Conservation (phyloP, 306 rosid species). For the Ochetophila trinervis region DNA sequence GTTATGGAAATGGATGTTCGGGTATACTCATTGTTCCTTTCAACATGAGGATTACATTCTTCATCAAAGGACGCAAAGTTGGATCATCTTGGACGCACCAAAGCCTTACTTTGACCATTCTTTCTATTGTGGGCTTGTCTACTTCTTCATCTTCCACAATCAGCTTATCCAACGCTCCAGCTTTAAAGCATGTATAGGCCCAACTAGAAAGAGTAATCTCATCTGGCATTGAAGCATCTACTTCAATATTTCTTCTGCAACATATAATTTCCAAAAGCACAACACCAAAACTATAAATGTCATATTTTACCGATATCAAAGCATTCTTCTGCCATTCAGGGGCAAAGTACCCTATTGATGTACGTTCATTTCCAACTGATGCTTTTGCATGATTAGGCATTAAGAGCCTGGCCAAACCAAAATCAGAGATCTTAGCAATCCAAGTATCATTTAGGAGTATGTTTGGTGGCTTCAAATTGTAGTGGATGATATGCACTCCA, state of each 20-base stretch:
- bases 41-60: slow-evolving; percentile 6
- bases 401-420: slow-evolving; percentile 41
- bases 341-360: slow-evolving; percentile 54
- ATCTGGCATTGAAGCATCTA: not conserved
- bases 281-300: slow-evolving; percentile 56
- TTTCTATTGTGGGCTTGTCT: not conserved
- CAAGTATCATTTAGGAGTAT: slow-evolving; percentile 36
- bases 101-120: slow-evolving; percentile 9
- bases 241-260: slow-evolving; percentile 6
- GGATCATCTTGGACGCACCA: slow-evolving; percentile 8
- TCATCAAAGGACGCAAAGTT: slow-evolving; percentile 7
- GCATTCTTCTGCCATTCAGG: slow-evolving; percentile 51
- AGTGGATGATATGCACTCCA: too few species aligned
- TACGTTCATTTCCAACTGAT: slow-evolving; percentile 33
- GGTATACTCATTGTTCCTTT: not conserved
- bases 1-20: too few species aligned
- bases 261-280: slow-evolving; percentile 44
- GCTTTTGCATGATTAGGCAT: slow-evolving; percentile 7
- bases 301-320: slow-evolving; percentile 51
- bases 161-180: not conserved
- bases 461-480: too few species aligned
- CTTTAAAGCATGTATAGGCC: slow-evolving; percentile 1
- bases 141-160: not conserved
- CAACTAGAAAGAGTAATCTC: slow-evolving; percentile 6
- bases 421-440: slow-evolving; percentile 55